A percentile compares a stretch with the other conserved stretches of the same genome.
These are phyloP conservation scores for Solanum okadae DNA, from an alignment of 257 asterid genomes.

Conservation along the genomic window DNA sequence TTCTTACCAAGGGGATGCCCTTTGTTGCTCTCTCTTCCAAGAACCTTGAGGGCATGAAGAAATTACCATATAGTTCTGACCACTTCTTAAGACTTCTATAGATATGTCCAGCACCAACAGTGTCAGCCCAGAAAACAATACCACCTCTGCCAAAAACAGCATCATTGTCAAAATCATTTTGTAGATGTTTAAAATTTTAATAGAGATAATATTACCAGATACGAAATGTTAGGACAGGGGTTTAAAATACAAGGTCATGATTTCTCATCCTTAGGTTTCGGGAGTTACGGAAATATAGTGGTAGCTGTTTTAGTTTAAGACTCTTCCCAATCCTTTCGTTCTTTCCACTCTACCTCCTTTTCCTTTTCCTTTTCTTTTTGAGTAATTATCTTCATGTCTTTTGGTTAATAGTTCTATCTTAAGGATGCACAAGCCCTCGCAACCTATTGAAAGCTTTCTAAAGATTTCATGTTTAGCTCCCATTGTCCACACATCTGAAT, in stretches of 20 bases:
- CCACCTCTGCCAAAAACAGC: slow-evolving; percentile 75
- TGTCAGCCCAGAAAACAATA: slow-evolving; percentile 91
- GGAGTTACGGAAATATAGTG: neutral
- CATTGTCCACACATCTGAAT: neutral
- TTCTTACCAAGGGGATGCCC: slow-evolving; percentile 82
- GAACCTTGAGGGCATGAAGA: slow-evolving; percentile 77
- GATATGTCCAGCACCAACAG: slow-evolving; percentile 66
- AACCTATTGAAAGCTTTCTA: neutral
- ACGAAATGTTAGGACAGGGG: neutral
- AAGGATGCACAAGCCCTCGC: neutral
- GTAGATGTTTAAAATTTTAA: neutral
- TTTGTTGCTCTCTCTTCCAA: slow-evolving; percentile 84
- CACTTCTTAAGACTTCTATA: slow-evolving; percentile 70
- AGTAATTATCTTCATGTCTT: neutral
- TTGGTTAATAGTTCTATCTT: neutral
- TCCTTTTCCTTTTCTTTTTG: neutral
- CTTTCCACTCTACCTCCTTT: neutral
- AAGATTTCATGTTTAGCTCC: neutral
- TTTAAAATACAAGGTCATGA: neutral
- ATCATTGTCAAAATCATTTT: neutral
- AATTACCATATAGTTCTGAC: slow-evolving; percentile 60
- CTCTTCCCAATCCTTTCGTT: neutral
- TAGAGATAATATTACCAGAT: neutral
- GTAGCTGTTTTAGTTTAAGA: neutral
- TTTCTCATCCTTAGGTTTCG: neutral